Conservation (phyloP, 345 rosid genomes). For the Barbarea vulgaris region DNA sequence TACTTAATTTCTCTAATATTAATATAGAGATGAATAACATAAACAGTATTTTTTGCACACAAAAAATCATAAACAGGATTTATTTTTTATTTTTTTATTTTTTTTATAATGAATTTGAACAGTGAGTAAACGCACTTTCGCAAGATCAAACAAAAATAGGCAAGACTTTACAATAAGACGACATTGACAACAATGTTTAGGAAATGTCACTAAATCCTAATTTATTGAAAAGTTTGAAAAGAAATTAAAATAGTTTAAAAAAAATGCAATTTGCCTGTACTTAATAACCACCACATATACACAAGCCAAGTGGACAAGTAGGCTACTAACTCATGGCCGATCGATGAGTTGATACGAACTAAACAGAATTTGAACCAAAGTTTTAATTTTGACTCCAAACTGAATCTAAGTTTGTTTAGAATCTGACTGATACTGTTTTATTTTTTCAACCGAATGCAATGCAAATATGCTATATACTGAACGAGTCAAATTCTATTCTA, state of each 20-base stretch:
- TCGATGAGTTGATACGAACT: not conserved
- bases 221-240: conserved; percentile 1
- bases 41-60: not conserved
- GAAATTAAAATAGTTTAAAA: conserved; percentile 1
- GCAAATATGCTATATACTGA: not conserved
- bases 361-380: not conserved
- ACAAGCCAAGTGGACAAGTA: conserved; percentile 43
- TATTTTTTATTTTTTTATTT: too few relatives aligned
- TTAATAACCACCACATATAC: conserved; percentile 37
- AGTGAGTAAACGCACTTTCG: conserved; percentile 28
- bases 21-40: conserved; percentile 28
- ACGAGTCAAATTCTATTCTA: not conserved
- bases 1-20: too few relatives aligned
- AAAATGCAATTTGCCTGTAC: conserved; percentile 1
- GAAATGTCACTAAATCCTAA: conserved; percentile 31
- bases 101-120: too few relatives aligned
- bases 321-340: conserved; percentile 34
- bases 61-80: too few relatives aligned
- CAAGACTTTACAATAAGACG: conserved; percentile 23
- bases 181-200: conserved; percentile 41
- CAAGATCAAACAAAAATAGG: conserved; percentile 29
- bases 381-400: not conserved
- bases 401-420: not conserved
- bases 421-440: not conserved
- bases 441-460: not conserved